A percentile compares a stretch with the other conserved stretches of the same genome.
phyloP scores from a whole-genome alignment of 1,284 basidiomycete species.

The Melampsora larici-populina region DNA sequence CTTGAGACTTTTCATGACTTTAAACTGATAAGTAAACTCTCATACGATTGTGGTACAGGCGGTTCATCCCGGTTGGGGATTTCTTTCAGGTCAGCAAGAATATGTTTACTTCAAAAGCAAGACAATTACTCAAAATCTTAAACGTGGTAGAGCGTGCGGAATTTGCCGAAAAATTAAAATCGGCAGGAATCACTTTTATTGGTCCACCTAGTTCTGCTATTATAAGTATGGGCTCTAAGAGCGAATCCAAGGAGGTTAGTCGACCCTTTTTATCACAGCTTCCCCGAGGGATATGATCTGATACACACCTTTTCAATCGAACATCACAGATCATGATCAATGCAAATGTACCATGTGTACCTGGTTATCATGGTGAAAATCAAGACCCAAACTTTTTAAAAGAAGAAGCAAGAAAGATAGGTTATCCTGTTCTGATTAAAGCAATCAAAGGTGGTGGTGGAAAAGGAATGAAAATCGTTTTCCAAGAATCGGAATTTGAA shows the following conservation, averaged over 20 bases:
- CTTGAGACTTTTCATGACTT: slow-evolving; percentile 44
- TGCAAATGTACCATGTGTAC: slow-evolving; percentile 88
- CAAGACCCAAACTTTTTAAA: slow-evolving; percentile 68
- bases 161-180: slow-evolving; percentile 46
- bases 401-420: slow-evolving; percentile 60
- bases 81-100: slow-evolving; percentile 32
- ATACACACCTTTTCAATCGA: background rate
- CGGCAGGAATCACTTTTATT: slow-evolving; percentile 52
- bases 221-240: slow-evolving; percentile 77
- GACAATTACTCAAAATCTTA: background rate
- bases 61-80: slow-evolving; percentile 42
- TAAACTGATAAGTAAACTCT: slow-evolving; percentile 44
- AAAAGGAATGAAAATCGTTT: slow-evolving; percentile 56
- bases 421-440: slow-evolving; percentile 56
- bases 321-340: slow-evolving; percentile 68
- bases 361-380: slow-evolving; percentile 77
- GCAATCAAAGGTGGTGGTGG: slow-evolving; percentile 56
- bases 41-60: slow-evolving; percentile 12
- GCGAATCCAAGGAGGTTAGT: slow-evolving; percentile 45
- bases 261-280: background rate
- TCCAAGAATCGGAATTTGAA: slow-evolving; percentile 64
- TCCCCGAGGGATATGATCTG: background rate
- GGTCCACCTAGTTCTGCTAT: slow-evolving; percentile 54
- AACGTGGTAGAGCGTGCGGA: slow-evolving; percentile 57
- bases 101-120: background rate